Conservation (phyloP, 2,329 filamentous ascomycete species). For the Trichoderma oligosporum region DNA sequence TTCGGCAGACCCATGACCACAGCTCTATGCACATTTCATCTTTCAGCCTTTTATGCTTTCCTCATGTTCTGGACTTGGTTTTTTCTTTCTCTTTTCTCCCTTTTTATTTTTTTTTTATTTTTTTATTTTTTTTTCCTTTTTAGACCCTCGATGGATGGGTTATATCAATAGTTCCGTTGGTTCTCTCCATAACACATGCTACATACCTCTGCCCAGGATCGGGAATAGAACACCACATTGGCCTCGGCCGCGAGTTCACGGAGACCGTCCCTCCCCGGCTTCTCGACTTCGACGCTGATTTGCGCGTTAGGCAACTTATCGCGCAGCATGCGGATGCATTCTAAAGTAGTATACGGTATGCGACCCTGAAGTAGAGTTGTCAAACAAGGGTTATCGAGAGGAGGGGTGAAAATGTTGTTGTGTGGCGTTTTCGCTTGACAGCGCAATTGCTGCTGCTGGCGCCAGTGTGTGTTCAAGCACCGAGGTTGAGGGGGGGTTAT, state of each 20-base stretch:
- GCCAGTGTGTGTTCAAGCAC: too few relatives aligned
- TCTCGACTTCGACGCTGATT: conserved; percentile 71
- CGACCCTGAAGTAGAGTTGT: conserved; percentile 49
- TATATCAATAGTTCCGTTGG: not conserved
- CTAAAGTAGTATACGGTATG: conserved; percentile 56
- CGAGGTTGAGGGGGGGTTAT: too few relatives aligned
- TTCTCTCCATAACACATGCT: not conserved
- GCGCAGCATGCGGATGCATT: conserved; percentile 57
- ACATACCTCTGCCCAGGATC: conserved; percentile 63
- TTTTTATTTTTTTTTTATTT: not conserved
- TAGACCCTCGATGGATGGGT: not conserved
- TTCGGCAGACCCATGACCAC: conserved; percentile 44
- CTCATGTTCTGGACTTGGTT: not conserved
- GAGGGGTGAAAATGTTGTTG: conserved; percentile 1
- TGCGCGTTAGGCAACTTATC: conserved; percentile 39
- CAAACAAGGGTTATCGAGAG: conserved; percentile 3
- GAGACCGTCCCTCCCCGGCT: conserved; percentile 59
- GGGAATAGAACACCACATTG: conserved; percentile 71
- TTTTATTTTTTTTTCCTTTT: not conserved
- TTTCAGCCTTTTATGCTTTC: conserved; percentile 7
- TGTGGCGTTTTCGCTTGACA: conserved; percentile 1
- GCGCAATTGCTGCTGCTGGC: not conserved
- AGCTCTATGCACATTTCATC: conserved; percentile 26
- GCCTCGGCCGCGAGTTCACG: conserved; percentile 57
- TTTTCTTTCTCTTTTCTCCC: not conserved